Evolutionary conservation across 2,329 filamentous ascomycete species (phyloP).

Genomic region (Sporothrix brunneoviolacea): DNA sequence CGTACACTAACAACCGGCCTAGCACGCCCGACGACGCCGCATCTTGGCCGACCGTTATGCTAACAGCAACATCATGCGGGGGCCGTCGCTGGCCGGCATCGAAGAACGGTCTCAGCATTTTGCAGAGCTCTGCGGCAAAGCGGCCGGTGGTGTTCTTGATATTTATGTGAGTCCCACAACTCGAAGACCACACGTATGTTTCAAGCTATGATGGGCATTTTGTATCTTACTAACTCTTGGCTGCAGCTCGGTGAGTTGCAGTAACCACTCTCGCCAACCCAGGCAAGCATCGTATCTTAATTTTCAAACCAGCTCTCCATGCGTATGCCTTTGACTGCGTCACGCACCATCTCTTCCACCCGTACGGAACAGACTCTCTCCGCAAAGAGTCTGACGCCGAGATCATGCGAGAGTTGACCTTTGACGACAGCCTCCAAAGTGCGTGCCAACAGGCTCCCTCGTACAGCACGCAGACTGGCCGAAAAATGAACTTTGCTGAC

Average conservation of each 20-base stretch:
- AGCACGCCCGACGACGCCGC: constrained; percentile 59
- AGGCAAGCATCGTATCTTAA: neutral
- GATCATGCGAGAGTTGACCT: constrained; percentile 63
- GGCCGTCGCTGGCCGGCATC: constrained; percentile 50
- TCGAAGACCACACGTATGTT: too few relatives aligned
- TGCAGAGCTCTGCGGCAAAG: constrained; percentile 43
- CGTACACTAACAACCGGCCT: neutral
- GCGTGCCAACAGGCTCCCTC: constrained; percentile 24
- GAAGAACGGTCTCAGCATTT: constrained; percentile 50
- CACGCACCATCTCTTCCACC: constrained; percentile 63
- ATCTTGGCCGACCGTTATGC: constrained; percentile 61
- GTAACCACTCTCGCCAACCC: neutral
- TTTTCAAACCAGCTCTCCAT: constrained; percentile 40
- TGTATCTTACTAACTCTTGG: neutral
- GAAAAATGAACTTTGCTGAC: too few relatives aligned
- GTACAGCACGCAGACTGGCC: too few relatives aligned
- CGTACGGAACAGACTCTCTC: constrained; percentile 56
- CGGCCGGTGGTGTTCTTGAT: constrained; percentile 44
- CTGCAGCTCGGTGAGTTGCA: neutral
- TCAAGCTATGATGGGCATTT: too few relatives aligned
- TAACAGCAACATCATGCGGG: constrained; percentile 58
- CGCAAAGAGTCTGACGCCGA: constrained; percentile 48
- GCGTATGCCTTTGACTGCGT: constrained; percentile 64
- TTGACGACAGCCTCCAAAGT: constrained; percentile 63
- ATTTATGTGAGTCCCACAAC: constrained; percentile 52